Base-by-base conservation (phyloP, 2,329 filamentous ascomycete genomes). In the Didymellaceae sp. region DNA sequence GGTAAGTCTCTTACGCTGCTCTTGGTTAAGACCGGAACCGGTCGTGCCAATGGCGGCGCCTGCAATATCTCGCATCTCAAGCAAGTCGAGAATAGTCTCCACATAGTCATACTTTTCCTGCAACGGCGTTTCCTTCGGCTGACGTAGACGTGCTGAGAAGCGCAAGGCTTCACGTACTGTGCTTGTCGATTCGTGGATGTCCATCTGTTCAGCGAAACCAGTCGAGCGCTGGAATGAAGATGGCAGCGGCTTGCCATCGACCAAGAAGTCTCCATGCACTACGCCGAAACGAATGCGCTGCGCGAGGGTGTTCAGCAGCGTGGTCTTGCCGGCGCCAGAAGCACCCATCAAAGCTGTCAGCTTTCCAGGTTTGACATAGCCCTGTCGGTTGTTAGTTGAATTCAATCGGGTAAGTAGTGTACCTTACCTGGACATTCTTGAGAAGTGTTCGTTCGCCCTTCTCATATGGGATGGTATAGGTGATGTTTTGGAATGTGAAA, bases 301-400 rank as follows among this genome's bases (percentile, higher is more conserved):
- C 1, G 69, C 69, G 1, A 72, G 56, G 1, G 68, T 69, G 26
- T 72, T 73, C 5, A 72, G 52, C 5, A 78, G 49, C 1, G 68
- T 72, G 2, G 67, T 72, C 37, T 71, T 73, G 4, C 69, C 69
- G 6, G 68, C 67, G 11, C 47, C 88, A 87, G 32, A 91, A 84
- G 76, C 76, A 86, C 91, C 51, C 67, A 71, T 96, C 1, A 96
- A 78, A 26, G 90, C 91, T 6, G 91, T 96, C 45, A 96, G 74
- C 10, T 90, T 96, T 39, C 92, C 92, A 4, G 92, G 92, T 72
- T 94, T 93, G 41, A 97, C 91, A 86, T 90, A 96, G 16, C 92
- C 92, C 58, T 38, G 11, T 18, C 6, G 4, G 24, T 22, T 10
- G 13, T 37, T 37, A 37, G 33, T 13, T n/a, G 3, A 7, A 5